A percentile compares a stretch with the other conserved stretches of the same genome.
These are phyloP conservation scores for Coniella vitis DNA, from an alignment of 2,329 filamentous ascomycete genomes.

Conservation along the genomic window DNA sequence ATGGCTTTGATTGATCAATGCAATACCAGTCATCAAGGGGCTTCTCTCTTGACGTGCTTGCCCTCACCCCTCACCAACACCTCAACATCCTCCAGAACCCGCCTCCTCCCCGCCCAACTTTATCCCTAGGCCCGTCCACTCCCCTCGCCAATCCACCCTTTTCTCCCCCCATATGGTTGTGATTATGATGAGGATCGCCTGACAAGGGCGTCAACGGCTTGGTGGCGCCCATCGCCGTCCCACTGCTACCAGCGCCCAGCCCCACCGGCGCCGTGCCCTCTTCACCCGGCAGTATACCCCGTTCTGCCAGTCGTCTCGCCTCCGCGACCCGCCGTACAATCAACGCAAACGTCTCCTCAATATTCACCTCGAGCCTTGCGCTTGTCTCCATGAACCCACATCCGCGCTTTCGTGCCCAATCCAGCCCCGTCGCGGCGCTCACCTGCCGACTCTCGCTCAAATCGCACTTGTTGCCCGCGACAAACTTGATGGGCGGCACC, in stretches of 20 bases:
- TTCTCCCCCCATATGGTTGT: conserved; percentile 21
- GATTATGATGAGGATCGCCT: conserved; percentile 23
- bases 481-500: conserved; percentile 72
- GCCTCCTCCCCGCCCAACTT: conserved; percentile 33
- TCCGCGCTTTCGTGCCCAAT: conserved; percentile 65
- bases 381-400: conserved; percentile 91
- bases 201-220: conserved; percentile 51
- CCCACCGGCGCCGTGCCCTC: conserved; percentile 23
- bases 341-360: conserved; percentile 79
- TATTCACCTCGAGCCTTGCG: conserved; percentile 76
- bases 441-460: conserved; percentile 63
- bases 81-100: conserved; percentile 51
- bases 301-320: conserved; percentile 43
- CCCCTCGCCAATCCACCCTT: conserved; percentile 26
- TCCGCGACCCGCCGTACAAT: conserved; percentile 57
- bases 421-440: conserved; percentile 61
- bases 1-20: no score
- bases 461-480: conserved; percentile 84
- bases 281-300: conserved; percentile 34
- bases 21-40: background rate
- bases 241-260: background rate
- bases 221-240: conserved; percentile 46
- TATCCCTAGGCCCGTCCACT: conserved; percentile 36
- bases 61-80: conserved; percentile 39
- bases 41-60: background rate